These are phyloP conservation scores for Helianthus tuberosus DNA, from an alignment of 129 eudicot species.

Conservation along the genomic window DNA sequence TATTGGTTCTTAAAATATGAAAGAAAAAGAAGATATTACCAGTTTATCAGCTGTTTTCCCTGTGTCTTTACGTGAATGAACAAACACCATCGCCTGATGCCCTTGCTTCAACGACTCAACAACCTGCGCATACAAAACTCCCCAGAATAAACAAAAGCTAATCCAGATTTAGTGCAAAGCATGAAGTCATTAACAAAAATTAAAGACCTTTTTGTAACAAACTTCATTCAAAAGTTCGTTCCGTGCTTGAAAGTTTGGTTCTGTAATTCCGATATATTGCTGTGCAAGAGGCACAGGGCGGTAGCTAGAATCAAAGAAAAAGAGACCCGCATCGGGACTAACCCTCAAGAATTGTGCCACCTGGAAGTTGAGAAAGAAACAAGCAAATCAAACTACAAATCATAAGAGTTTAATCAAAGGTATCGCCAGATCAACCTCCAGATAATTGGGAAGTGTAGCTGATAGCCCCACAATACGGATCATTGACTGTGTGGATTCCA, in stretches of 20 bases:
- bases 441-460: slow-evolving; percentile 94
- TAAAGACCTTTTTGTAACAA: slow-evolving; percentile 81
- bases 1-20: slow-evolving; percentile 1
- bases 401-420: background rate
- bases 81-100: slow-evolving; percentile 97
- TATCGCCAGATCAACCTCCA: slow-evolving; percentile 62
- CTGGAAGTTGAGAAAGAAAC: slow-evolving; percentile 36
- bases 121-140: slow-evolving; percentile 52
- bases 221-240: slow-evolving; percentile 75
- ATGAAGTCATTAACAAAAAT: background rate
- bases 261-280: slow-evolving; percentile 89
- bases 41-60: slow-evolving; percentile 93
- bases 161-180: slow-evolving; percentile 12
- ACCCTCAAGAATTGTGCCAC: slow-evolving; percentile 98
- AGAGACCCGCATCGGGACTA: slow-evolving; percentile 84
- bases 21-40: slow-evolving; percentile 40
- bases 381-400: slow-evolving; percentile 14
- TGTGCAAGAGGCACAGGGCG: slow-evolving; percentile 99
- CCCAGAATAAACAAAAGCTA: slow-evolving; percentile 10
- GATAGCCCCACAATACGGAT: slow-evolving; percentile 98
- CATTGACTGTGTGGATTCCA: slow-evolving; percentile 96
- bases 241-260: slow-evolving; percentile 76
- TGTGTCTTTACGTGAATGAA: slow-evolving; percentile 97
- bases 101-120: slow-evolving; percentile 78
- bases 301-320: slow-evolving; percentile 97